Evolutionary conservation across 2,329 filamentous ascomycete genomes (phyloP).

Genomic region (Colletotrichum nymphaeae): DNA sequence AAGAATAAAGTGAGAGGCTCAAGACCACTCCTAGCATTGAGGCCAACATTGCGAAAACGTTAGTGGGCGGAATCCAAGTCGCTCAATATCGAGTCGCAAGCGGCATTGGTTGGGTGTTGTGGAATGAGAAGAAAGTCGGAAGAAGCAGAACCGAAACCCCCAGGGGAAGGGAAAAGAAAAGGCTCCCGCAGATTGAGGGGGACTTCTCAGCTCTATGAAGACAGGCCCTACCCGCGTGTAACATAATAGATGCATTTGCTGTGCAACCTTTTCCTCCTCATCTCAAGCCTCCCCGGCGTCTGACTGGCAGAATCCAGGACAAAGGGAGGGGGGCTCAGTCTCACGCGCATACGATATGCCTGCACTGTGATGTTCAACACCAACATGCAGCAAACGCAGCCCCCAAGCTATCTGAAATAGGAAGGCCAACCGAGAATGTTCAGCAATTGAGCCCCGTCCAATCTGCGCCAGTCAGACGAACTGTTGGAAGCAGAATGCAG

Average conservation of each 20-base stretch:
- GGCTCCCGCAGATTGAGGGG: background rate
- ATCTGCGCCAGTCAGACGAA: background rate
- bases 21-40: background rate
- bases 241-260: background rate
- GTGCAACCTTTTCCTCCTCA: background rate
- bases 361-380: background rate
- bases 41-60: background rate
- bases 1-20: background rate
- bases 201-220: conserved; percentile 5
- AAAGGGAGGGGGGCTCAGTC: conserved; percentile 9
- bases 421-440: conserved; percentile 4
- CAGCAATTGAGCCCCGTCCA: background rate
- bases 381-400: conserved; percentile 7
- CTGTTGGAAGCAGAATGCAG: background rate
- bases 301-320: background rate
- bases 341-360: conserved; percentile 19
- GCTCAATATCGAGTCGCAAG: background rate
- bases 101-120: background rate
- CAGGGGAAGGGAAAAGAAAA: background rate
- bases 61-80: background rate
- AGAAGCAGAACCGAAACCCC: conserved; percentile 4
- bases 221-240: background rate
- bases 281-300: background rate
- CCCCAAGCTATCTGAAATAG: conserved; percentile 12
- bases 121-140: background rate